Percentiles rank a stretch among this genome's conserved stretches.
These are phyloP conservation scores for Gracilariopsis chorda DNA, from an alignment of 23 red algal genomes.

Conservation along the genomic window DNA sequence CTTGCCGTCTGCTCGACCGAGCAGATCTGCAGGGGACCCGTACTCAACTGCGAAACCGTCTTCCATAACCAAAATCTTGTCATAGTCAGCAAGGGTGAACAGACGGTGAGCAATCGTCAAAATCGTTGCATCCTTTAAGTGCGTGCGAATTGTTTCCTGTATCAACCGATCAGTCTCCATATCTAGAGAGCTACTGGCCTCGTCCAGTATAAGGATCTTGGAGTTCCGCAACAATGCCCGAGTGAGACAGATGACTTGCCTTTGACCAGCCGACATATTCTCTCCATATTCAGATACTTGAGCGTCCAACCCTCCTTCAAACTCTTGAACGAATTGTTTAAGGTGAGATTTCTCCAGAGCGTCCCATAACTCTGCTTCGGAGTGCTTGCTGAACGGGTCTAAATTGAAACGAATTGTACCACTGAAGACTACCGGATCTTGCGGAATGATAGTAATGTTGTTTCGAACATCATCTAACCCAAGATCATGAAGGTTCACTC, in stretches of 20 bases:
- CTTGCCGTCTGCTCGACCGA: constrained; percentile 22
- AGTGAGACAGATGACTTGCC: constrained; percentile 95
- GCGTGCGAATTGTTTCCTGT: constrained; percentile 82
- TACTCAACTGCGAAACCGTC: constrained; percentile 78
- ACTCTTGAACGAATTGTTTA: constrained; percentile 63
- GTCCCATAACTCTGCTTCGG: constrained; percentile 84
- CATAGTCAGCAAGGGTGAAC: constrained; percentile 84
- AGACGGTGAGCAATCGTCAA: constrained; percentile 97
- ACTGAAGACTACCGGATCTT: constrained; percentile 95
- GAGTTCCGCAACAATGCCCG: constrained; percentile 85
- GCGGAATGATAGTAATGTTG: constrained; percentile 93
- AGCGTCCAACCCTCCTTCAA: constrained; percentile 81
- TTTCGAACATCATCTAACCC: constrained; percentile 70
- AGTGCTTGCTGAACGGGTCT: constrained; percentile 86
- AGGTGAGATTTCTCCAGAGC: constrained; percentile 87
- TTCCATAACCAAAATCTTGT: constrained; percentile 80
- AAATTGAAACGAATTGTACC: constrained; percentile 93
- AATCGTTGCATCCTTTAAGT: constrained; percentile 84
- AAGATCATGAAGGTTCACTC: constrained; percentile 70
- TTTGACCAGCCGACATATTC: constrained; percentile 93
- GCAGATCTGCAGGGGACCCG: constrained; percentile 62
- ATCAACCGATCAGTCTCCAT: constrained; percentile 89
- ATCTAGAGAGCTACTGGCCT: constrained; percentile 90
- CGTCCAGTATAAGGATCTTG: constrained; percentile 89
- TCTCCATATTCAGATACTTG: constrained; percentile 93